These are phyloP conservation scores for Fistulinella cinereoalba DNA, from an alignment of 1,284 basidiomycete genomes.

Conservation along the genomic window DNA sequence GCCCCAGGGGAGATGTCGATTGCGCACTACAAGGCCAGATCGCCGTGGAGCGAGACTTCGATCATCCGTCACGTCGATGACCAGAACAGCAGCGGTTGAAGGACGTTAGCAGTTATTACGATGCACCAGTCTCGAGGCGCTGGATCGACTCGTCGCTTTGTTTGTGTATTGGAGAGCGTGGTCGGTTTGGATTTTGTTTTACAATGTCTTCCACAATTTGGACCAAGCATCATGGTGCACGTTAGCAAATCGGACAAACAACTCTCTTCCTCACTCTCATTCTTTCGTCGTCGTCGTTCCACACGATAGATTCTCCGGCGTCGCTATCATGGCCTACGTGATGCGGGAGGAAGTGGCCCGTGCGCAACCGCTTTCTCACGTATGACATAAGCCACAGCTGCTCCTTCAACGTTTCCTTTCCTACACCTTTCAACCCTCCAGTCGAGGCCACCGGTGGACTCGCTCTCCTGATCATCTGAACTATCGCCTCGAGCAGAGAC, in stretches of 20 bases:
- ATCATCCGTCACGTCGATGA: too few species aligned
- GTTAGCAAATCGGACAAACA: conserved; percentile 47
- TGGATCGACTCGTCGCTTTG: conserved; percentile 39
- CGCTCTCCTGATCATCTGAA: conserved; percentile 10
- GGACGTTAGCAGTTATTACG: not conserved
- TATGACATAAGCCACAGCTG: conserved; percentile 39
- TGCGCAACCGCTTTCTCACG: conserved; percentile 39
- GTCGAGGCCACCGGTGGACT: conserved; percentile 15
- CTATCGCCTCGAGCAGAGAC: conserved; percentile 10
- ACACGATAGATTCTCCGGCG: conserved; percentile 15
- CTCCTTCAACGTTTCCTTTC: conserved; percentile 35
- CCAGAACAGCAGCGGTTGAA: too few species aligned
- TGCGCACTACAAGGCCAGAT: not conserved
- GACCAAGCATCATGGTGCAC: conserved; percentile 57
- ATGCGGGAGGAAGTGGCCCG: conserved; percentile 33
- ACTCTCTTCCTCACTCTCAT: conserved; percentile 29
- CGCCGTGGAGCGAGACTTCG: not conserved
- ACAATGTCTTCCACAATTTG: conserved; percentile 70
- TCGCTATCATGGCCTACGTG: conserved; percentile 19
- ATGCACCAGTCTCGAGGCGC: not conserved
- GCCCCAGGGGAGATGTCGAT: not conserved
- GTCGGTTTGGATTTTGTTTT: conserved; percentile 64
- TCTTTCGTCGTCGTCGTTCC: conserved; percentile 21
- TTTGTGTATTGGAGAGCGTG: conserved; percentile 57
- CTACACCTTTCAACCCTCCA: conserved; percentile 28